These are phyloP conservation scores for Saccharomyces hybrid DNA, from an alignment of 1,139 yeast genomes.

Conservation along the genomic window DNA sequence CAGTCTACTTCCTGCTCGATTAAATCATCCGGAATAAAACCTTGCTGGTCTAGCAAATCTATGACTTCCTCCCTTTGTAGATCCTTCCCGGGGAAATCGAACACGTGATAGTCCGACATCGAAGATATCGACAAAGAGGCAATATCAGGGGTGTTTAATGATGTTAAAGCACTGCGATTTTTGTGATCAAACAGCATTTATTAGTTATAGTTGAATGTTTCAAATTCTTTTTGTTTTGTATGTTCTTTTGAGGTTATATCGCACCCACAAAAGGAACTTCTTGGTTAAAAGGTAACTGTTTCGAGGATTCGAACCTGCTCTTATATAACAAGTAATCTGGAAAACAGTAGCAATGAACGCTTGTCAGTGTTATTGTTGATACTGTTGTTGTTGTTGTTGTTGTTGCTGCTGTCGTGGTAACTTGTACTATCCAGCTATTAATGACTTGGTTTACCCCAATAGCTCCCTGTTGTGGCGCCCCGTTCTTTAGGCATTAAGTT, in stretches of 20 bases:
- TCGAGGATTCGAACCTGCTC: not conserved
- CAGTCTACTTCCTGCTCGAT: slow-evolving; percentile 83
- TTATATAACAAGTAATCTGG: not conserved
- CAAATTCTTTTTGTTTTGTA: not conserved
- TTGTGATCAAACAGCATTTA: not conserved
- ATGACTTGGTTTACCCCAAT: not conserved
- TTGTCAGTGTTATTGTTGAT: not conserved
- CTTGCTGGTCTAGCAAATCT: slow-evolving; percentile 72
- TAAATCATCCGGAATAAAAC: slow-evolving; percentile 80
- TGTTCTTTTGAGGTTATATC: not conserved
- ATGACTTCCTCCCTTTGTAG: slow-evolving; percentile 75
- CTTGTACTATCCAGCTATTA: not conserved
- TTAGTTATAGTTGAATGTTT: not conserved
- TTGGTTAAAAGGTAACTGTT: no score
- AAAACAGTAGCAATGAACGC: not conserved
- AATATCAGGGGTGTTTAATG: slow-evolving; percentile 30
- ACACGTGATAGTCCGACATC: slow-evolving; percentile 57
- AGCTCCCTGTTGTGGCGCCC: not conserved
- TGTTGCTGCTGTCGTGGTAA: not conserved
- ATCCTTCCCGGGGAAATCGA: slow-evolving; percentile 74
- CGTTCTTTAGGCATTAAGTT: not conserved
- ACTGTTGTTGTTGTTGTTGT: not conserved
- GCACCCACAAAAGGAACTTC: no score
- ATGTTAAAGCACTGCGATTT: slow-evolving; percentile 29
- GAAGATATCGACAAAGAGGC: slow-evolving; percentile 36